Evolutionary conservation across 1,139 yeast species (phyloP), one percentile per base, ranked within the genome.

Genomic region (Diutina rugosa): DNA sequence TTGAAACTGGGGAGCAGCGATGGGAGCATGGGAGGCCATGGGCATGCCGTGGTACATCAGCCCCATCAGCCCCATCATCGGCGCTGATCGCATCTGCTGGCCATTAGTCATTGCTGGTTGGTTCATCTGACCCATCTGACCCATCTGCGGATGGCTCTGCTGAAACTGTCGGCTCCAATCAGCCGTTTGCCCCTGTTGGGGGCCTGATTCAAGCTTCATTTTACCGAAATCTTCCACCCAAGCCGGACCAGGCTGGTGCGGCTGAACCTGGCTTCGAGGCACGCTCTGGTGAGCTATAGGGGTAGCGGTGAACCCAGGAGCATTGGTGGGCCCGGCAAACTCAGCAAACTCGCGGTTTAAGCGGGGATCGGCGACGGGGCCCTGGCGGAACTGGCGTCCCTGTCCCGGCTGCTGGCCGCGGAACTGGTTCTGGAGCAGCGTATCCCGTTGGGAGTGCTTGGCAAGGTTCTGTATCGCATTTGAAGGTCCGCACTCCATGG

Each of bases 321-420:
- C 51, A 5, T 5, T 4, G 6, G 18, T 10, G 10, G 51, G 32
- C 6, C 53, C 53, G 8, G 53, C 41, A 32, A 49, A 49, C 29
- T 49, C 53, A n/a, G 53, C 53, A 32, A 49, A 49, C 53, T 49
- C 53, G 9, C 18, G 21, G 53, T 49, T 49, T 21, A 49, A 6
- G 10, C 35, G 14, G 7, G 53, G 41, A 49, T 49, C 53, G 29
- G 45, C 21, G 14, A n/a, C 21, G 21, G 16, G 12, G 9, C 51
- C 51, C n/a, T 49, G 53, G n/a, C 53, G 53, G 16, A 49, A 49
- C 14, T 32, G 41, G 14, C 44, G 53, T 32, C n/a, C 2, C 10
- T 30, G 41, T 10, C 29, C 44, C 10, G 14, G 53, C 10, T n/a
- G 29, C 44, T 49, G 53, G n/a, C 53, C 53, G 1, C 53, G 30